Percentiles rank a stretch among this genome's conserved stretches.
Conservation (phyloP, 2,329 filamentous ascomycete species). For the Pseudogymnoascus sp. region DNA sequence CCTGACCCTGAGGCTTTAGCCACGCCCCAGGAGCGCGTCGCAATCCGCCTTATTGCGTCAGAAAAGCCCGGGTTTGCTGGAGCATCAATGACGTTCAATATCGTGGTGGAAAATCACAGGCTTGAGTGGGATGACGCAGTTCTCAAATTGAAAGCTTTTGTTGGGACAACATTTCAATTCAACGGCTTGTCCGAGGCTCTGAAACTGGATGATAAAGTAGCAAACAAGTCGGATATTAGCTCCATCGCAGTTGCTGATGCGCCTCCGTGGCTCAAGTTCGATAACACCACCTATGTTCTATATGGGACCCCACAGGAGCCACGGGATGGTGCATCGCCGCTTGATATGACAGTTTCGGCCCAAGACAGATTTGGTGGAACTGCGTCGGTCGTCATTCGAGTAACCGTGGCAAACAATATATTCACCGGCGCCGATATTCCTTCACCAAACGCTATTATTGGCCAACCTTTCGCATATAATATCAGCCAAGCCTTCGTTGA, state of each 20-base stretch:
- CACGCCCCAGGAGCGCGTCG: conserved; percentile 63
- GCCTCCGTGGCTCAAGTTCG: conserved; percentile 63
- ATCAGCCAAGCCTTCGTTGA: conserved; percentile 21
- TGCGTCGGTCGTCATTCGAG: conserved; percentile 47
- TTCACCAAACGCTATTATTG: conserved; percentile 21
- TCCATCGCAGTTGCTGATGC: conserved; percentile 44
- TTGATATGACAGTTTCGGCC: conserved; percentile 55
- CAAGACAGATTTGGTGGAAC: conserved; percentile 52
- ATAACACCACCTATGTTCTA: conserved; percentile 53
- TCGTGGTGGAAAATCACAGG: conserved; percentile 64
- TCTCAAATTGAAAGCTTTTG: conserved; percentile 50
- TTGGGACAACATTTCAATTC: conserved; percentile 45
- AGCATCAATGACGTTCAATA: conserved; percentile 56
- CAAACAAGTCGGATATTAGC: conserved; percentile 42
- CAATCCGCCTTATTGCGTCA: conserved; percentile 66
- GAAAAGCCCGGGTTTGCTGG: conserved; percentile 73
- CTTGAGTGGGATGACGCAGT: conserved; percentile 54
- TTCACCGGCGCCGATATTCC: conserved; percentile 16
- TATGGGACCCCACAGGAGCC: conserved; percentile 51
- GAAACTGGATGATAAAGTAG: conserved; percentile 48
- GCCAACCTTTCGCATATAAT: conserved; percentile 21
- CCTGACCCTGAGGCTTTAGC: conserved; percentile 56
- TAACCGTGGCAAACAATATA: conserved; percentile 21
- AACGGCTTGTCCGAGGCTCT: conserved; percentile 43
- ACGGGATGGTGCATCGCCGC: conserved; percentile 42